Percentiles rank a stretch among this genome's conserved stretches.
Evolutionary conservation across 306 rosid genomes (phyloP).

Genomic region (Malus fusca): DNA sequence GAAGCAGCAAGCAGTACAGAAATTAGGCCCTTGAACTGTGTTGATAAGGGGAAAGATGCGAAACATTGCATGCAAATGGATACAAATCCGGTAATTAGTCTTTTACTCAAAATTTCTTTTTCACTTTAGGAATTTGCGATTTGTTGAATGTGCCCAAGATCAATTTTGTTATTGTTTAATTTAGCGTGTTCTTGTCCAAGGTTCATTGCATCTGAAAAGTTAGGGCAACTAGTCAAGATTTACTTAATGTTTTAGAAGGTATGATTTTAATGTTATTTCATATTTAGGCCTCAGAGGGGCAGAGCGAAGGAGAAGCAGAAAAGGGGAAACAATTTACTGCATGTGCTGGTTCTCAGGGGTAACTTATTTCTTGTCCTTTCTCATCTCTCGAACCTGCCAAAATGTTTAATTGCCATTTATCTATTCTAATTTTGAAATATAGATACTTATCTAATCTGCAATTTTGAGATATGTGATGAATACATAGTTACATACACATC

Average conservation of each 20-base stretch:
- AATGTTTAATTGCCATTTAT: neutral
- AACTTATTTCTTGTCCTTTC: neutral
- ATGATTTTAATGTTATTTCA: neutral
- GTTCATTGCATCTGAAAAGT: neutral
- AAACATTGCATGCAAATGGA: neutral
- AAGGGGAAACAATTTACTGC: neutral
- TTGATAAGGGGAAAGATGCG: neutral
- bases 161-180: neutral
- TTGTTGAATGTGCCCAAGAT: neutral
- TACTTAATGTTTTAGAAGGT: neutral
- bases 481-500: neutral
- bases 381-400: neutral
- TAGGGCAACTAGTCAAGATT: neutral
- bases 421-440: neutral
- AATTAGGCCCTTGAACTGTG: neutral
- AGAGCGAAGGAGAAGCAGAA: slow-evolving; percentile 5
- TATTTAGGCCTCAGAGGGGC: slow-evolving; percentile 3
- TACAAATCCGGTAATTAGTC: slow-evolving; percentile 5
- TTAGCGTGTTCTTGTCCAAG: neutral
- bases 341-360: neutral
- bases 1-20: neutral
- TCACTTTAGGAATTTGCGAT: neutral
- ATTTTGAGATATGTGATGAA: neutral
- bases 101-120: neutral
- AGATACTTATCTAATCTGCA: neutral